Evolutionary conservation across 192 early-diverging fungal species (phyloP), one percentile per base, ranked within the genome.

Genomic region (Borealophlyctis nickersoniae): DNA sequence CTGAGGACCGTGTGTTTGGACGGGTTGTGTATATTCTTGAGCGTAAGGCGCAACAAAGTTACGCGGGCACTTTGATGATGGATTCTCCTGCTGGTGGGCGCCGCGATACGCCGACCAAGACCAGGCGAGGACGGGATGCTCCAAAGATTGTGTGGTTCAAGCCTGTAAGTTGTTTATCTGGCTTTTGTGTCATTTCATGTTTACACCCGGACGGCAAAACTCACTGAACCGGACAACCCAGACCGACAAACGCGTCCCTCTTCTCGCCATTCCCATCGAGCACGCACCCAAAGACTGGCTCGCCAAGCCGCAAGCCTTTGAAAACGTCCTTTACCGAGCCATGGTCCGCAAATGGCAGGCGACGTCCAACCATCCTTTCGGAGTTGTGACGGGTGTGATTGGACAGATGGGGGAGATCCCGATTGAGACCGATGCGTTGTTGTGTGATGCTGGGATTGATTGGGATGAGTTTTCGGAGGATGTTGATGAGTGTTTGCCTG

Each of bases 371-470:
- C 85, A 87, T 77, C 92, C 92, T 28, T 85, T 84, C 70, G 92
- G 92, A 36, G 81, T 80, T 7, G 64, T 91, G 52, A 85, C 81
- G 32, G 82, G 83, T 31, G 81, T 79, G 51, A 63, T 98, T 36
- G 96, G 94, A 51, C 70, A 79, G 11, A 87, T 94, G 48, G 89
- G 87, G 14, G 75, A 90, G 22, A 77, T 96, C 36, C 79, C 86
- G 16, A 77, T 86, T 36, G 92, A 96, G 66, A 92, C 91, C 0
- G 81, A 83, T 66, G 88, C 91, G 0, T 75, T 96, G 11, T 76
- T 95, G n/a, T 86, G 85, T 16, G 91, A 94, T 48, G 88, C 90
- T 65, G 88, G 88, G 56, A 87, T 96, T 26, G 72, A 77, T 26
- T 84, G 82, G 82, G 81, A 84, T 22, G 85, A 82, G 1, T 96